These are phyloP conservation scores for Fusarium domesticum DNA, from an alignment of 2,329 filamentous ascomycete species.

Conservation along the genomic window DNA sequence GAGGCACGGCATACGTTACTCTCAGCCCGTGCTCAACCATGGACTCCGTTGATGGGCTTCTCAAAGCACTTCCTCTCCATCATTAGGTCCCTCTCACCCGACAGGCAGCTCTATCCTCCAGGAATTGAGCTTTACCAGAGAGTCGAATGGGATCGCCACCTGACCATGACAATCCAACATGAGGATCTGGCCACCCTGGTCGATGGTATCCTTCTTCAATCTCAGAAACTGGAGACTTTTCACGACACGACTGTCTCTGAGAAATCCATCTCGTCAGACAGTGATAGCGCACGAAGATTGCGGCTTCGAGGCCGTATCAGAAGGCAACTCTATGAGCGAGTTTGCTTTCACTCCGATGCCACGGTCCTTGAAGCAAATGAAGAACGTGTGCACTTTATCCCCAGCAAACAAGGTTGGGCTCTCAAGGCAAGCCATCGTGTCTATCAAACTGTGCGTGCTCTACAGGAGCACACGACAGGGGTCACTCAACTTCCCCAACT, in stretches of 20 bases:
- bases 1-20: slow-evolving; percentile 51
- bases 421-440: not conserved
- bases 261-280: too few relatives aligned
- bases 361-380: not conserved
- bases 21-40: slow-evolving; percentile 51
- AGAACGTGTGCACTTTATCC: not conserved
- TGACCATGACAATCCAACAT: slow-evolving; percentile 38
- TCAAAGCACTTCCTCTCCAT: slow-evolving; percentile 1
- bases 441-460: slow-evolving; percentile 2
- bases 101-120: slow-evolving; percentile 38
- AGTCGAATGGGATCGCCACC: slow-evolving; percentile 31
- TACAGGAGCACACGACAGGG: not conserved
- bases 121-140: slow-evolving; percentile 35
- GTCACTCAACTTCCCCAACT: not conserved
- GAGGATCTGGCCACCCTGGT: slow-evolving; percentile 35
- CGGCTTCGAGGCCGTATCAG: slow-evolving; percentile 8
- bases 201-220: slow-evolving; percentile 30
- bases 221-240: slow-evolving; percentile 28
- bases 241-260: too few relatives aligned
- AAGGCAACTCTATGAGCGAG: slow-evolving; percentile 17
- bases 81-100: slow-evolving; percentile 28
- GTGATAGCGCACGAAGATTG: too few relatives aligned
- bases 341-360: slow-evolving; percentile 6
- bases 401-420: not conserved
- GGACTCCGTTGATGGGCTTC: slow-evolving; percentile 33